A percentile compares a stretch with the other conserved stretches of the same genome.
Evolutionary conservation across 2,329 filamentous ascomycete genomes (phyloP).

Genomic region (Fusarium sp.): DNA sequence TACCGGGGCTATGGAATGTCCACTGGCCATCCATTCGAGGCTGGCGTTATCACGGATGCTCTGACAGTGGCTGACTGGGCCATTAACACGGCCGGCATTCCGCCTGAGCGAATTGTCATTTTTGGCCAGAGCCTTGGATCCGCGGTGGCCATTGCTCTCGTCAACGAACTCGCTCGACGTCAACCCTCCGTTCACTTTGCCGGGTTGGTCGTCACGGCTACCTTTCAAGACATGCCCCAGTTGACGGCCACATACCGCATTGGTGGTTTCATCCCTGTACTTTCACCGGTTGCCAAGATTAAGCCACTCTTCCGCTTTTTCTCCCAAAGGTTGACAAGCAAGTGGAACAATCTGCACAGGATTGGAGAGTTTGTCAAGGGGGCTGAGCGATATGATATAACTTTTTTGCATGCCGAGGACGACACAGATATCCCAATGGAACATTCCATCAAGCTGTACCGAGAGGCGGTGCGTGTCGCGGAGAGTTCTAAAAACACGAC

Average conservation of each 20-base stretch:
- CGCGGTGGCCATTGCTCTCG: slow-evolving; percentile 44
- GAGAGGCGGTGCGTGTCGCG: slow-evolving; percentile 57
- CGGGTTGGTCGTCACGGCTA: slow-evolving; percentile 60
- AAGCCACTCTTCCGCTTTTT: slow-evolving; percentile 54
- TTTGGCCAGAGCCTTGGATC: slow-evolving; percentile 71
- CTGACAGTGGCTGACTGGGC: slow-evolving; percentile 65
- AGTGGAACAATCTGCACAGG: slow-evolving; percentile 57
- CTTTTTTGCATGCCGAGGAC: slow-evolving; percentile 57
- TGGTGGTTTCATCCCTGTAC: slow-evolving; percentile 47
- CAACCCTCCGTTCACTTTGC: slow-evolving; percentile 48
- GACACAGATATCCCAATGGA: slow-evolving; percentile 57
- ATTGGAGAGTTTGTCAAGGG: slow-evolving; percentile 48
- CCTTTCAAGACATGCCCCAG: slow-evolving; percentile 60
- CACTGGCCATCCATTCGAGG: slow-evolving; percentile 64
- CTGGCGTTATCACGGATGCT: slow-evolving; percentile 65
- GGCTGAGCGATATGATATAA: slow-evolving; percentile 49
- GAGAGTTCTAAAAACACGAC: slow-evolving; percentile 48
- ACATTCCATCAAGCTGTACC: slow-evolving; percentile 58
- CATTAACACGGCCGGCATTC: slow-evolving; percentile 60
- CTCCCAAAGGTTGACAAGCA: slow-evolving; percentile 53
- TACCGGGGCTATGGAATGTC: slow-evolving; percentile 70
- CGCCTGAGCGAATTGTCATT: slow-evolving; percentile 65
- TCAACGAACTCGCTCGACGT: slow-evolving; percentile 42
- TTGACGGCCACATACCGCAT: slow-evolving; percentile 63
- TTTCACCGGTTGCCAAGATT: slow-evolving; percentile 60